Evolutionary conservation across 1,139 yeast species (phyloP).

Genomic region (Groenewaldozyma auringiensis): DNA sequence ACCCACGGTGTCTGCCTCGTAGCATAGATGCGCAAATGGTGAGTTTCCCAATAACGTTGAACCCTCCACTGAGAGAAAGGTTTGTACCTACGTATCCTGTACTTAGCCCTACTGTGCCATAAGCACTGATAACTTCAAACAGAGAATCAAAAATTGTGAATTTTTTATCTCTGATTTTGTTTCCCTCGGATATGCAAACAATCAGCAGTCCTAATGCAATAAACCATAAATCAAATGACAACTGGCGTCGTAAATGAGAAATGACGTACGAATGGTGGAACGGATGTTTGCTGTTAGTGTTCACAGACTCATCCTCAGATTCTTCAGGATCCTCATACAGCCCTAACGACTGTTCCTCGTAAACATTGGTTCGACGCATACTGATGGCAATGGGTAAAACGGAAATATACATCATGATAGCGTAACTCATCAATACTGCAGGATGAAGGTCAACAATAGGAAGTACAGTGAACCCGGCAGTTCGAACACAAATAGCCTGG

Average conservation of each 20-base stretch:
- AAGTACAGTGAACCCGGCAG: constrained; percentile 81
- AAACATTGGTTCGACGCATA: constrained; percentile 91
- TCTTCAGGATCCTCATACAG: constrained; percentile 48
- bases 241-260: constrained; percentile 82
- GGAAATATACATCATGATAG: constrained; percentile 97
- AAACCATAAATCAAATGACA: constrained; percentile 94
- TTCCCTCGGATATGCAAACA: constrained; percentile 78
- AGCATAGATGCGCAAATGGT: constrained; percentile 84
- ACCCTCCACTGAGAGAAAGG: constrained; percentile 67
- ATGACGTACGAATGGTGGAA: constrained; percentile 53
- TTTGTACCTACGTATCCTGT: constrained; percentile 65
- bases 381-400: constrained; percentile 94
- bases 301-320: constrained; percentile 23
- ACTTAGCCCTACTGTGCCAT: constrained; percentile 91
- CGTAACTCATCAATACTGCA: constrained; percentile 86
- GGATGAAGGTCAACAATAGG: constrained; percentile 69
- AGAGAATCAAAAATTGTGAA: constrained; percentile 66
- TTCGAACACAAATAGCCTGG: constrained; percentile 88
- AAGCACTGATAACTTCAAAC: constrained; percentile 90
- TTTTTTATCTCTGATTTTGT: constrained; percentile 42
- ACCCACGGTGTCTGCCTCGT: constrained; percentile 94
- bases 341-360: constrained; percentile 93
- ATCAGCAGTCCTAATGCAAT: constrained; percentile 78
- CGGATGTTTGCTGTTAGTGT: constrained; percentile 1
- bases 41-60: constrained; percentile 66